These are phyloP conservation scores for Kodamaea jinghongensis DNA, from an alignment of 805 yeast genomes.

Conservation along the genomic window DNA sequence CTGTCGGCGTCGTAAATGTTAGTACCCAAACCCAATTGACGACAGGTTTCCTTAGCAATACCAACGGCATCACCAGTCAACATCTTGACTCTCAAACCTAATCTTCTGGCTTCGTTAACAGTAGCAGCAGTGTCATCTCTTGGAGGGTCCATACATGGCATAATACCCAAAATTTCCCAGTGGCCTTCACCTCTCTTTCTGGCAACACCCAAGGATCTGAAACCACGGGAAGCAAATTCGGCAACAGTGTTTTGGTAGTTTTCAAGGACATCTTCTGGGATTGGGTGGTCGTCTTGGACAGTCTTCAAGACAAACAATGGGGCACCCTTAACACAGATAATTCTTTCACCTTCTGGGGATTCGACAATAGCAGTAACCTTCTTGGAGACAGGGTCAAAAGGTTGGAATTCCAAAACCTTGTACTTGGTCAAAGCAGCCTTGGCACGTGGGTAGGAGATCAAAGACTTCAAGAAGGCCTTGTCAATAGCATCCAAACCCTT, in stretches of 20 bases:
- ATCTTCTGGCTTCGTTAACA: slow-evolving; percentile 82
- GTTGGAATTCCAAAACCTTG: slow-evolving; percentile 94
- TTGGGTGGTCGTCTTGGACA: slow-evolving; percentile 95
- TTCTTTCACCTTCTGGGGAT: slow-evolving; percentile 94
- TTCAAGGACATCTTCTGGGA: slow-evolving; percentile 90
- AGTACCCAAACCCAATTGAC: slow-evolving; percentile 95
- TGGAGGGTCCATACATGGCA: slow-evolving; percentile 99
- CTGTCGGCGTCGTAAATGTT: slow-evolving; percentile 96
- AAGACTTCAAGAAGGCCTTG: slow-evolving; percentile 92
- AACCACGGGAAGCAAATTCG: slow-evolving; percentile 97
- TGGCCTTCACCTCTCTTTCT: slow-evolving; percentile 98
- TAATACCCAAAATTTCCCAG: slow-evolving; percentile 96
- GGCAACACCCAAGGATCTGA: slow-evolving; percentile 98
- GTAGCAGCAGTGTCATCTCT: slow-evolving; percentile 97
- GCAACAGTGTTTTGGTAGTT: slow-evolving; percentile 96
- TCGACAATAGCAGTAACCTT: slow-evolving; percentile 93
- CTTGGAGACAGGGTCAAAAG: slow-evolving; percentile 97
- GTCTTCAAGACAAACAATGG: slow-evolving; percentile 95
- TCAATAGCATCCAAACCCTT: slow-evolving; percentile 98
- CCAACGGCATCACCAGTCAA: slow-evolving; percentile 99
- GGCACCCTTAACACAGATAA: slow-evolving; percentile 96
- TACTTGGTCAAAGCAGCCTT: slow-evolving; percentile 89
- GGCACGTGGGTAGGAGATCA: slow-evolving; percentile 86
- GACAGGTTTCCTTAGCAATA: slow-evolving; percentile 97
- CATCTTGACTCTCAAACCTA: slow-evolving; percentile 96